Evolutionary conservation across 192 early-diverging fungal genomes (phyloP).

Genomic region (Dissophora globulifera): DNA sequence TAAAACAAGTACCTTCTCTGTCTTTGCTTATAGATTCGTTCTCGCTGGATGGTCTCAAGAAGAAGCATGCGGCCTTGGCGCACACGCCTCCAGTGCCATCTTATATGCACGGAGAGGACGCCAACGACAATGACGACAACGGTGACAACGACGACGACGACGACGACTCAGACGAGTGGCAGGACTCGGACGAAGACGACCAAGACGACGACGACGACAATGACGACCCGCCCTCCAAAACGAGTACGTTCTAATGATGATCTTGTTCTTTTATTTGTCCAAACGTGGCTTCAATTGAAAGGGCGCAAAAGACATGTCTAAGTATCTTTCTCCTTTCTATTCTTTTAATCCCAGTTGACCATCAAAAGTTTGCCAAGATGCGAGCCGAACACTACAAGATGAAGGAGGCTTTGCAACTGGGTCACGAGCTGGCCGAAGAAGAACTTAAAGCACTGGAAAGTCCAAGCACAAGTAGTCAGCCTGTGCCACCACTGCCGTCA

Average conservation of each 20-base stretch:
- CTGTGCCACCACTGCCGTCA: constrained; percentile 31
- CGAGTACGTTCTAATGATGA: no score
- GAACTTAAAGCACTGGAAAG: constrained; percentile 39
- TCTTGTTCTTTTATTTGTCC: no score
- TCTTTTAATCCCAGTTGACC: no score
- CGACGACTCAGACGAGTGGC: constrained; percentile 67
- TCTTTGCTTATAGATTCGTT: constrained; percentile 17
- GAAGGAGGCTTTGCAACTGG: constrained; percentile 73
- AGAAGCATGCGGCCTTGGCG: constrained; percentile 57
- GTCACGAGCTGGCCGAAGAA: constrained; percentile 63
- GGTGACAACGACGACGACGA: constrained; percentile 55
- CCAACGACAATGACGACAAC: constrained; percentile 39
- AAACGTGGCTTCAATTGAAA: no score
- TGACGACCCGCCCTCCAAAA: no score
- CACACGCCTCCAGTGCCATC: constrained; percentile 57
- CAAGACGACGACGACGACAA: constrained; percentile 61
- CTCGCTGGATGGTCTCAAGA: constrained; percentile 19
- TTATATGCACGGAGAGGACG: constrained; percentile 45
- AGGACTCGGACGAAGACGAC: constrained; percentile 66
- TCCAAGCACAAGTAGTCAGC: not conserved
- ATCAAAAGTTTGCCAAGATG: constrained; percentile 79
- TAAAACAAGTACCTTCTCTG: no score
- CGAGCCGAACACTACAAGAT: constrained; percentile 93
- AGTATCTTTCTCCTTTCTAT: no score
- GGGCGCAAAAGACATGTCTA: no score